Conservation (phyloP, 1,284 basidiomycete genomes). For the Volvariella surrecta region DNA sequence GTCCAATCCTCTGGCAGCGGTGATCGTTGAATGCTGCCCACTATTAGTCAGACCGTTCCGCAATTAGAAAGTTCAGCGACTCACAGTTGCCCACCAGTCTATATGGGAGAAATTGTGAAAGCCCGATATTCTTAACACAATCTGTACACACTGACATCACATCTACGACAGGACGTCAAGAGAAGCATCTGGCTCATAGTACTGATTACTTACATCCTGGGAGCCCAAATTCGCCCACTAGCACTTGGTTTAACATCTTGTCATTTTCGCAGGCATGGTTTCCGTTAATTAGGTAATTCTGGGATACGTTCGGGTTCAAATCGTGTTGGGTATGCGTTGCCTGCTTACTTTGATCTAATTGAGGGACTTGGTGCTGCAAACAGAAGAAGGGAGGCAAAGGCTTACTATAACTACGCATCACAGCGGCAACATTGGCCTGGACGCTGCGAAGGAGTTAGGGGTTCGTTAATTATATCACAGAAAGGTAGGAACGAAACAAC, state of each 20-base stretch:
- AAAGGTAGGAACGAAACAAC: constrained; percentile 7
- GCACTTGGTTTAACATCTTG: constrained; percentile 63
- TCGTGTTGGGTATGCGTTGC: too few relatives aligned
- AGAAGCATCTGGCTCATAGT: neutral
- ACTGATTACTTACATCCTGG: constrained; percentile 46
- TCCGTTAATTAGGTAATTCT: constrained; percentile 56
- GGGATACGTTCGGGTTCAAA: neutral
- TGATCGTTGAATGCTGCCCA: constrained; percentile 40
- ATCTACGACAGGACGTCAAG: neutral
- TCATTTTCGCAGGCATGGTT: constrained; percentile 77
- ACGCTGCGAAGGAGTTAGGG: constrained; percentile 51
- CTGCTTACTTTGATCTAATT: constrained; percentile 3
- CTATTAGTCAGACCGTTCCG: constrained; percentile 17
- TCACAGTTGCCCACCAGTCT: constrained; percentile 62
- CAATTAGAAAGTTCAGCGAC: constrained; percentile 6
- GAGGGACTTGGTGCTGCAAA: neutral
- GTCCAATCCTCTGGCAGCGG: constrained; percentile 59
- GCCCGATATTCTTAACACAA: neutral
- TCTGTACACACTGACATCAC: constrained; percentile 1
- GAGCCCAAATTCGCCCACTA: constrained; percentile 77
- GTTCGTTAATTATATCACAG: constrained; percentile 4
- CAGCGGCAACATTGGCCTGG: constrained; percentile 54
- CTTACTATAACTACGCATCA: constrained; percentile 55
- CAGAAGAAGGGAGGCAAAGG: neutral
- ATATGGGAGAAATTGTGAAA: constrained; percentile 22